phyloP scores from a whole-genome alignment of 2,329 filamentous ascomycete species.

The Periconia macrospinosa region DNA sequence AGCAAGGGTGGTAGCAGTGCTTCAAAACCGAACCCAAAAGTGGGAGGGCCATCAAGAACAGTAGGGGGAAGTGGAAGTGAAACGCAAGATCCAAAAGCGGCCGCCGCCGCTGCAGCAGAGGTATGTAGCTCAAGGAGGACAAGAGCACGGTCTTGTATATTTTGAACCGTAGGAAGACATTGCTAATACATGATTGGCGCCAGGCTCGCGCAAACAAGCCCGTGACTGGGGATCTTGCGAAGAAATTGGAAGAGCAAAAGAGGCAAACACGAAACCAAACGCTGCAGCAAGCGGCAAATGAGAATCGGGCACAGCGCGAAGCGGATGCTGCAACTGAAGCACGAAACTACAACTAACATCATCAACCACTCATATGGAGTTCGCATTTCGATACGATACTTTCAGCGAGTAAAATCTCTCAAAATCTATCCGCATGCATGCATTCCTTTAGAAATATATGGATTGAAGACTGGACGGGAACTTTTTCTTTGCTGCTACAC shows the following conservation, averaged over 20 bases:
- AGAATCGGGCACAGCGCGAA: constrained; percentile 67
- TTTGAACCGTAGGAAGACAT: no score
- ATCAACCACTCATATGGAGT: not conserved
- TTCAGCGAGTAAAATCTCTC: no score
- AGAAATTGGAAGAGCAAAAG: constrained; percentile 76
- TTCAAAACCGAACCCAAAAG: constrained; percentile 47
- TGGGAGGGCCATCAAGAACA: constrained; percentile 56
- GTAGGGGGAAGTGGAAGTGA: constrained; percentile 59
- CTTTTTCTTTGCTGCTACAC: no score
- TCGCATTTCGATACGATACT: no score
- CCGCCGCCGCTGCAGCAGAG: constrained; percentile 82
- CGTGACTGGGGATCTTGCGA: constrained; percentile 51
- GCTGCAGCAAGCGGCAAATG: constrained; percentile 67
- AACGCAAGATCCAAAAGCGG: constrained; percentile 65
- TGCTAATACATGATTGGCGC: not conserved
- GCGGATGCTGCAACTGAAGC: constrained; percentile 65
- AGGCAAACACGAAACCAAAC: constrained; percentile 70
- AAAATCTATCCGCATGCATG: not conserved
- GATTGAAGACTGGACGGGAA: no score
- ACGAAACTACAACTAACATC: constrained; percentile 57
- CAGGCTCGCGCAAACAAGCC: constrained; percentile 69
- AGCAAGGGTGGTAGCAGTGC: constrained; percentile 10
- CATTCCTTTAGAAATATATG: no score
- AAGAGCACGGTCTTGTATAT: no score
- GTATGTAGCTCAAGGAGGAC: constrained; percentile 53